Conservation (phyloP, 208 protist genomes). For the Herpetomonas samuelpessoai region DNA sequence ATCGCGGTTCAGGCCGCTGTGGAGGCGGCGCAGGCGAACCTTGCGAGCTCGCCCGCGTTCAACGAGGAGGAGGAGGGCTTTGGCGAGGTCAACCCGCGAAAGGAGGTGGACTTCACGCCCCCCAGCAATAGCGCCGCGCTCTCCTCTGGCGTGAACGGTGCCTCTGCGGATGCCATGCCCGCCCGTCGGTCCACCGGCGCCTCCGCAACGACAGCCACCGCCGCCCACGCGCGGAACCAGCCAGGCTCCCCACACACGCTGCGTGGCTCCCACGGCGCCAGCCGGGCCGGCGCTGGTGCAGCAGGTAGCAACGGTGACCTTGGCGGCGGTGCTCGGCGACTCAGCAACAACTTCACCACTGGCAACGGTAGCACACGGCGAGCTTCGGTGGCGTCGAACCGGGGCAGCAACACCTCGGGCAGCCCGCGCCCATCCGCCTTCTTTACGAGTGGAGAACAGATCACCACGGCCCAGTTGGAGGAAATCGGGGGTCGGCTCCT, state of each 20-base stretch:
- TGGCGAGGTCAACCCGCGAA: conserved; percentile 34
- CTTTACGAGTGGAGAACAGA: not conserved
- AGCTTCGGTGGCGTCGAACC: not conserved
- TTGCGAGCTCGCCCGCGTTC: conserved; percentile 21
- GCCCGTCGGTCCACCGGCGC: not conserved
- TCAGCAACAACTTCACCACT: not conserved
- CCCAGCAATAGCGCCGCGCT: too few species aligned
- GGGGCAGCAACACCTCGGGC: not conserved
- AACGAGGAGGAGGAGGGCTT: conserved; percentile 32
- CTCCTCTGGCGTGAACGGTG: too few species aligned
- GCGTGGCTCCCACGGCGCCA: not conserved
- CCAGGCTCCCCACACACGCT: not conserved
- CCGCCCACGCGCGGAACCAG: not conserved
- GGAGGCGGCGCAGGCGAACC: conserved; percentile 28
- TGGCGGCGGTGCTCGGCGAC: too few species aligned
- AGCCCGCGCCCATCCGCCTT: not conserved
- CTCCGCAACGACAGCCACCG: not conserved
- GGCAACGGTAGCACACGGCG: not conserved
- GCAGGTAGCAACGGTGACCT: not conserved
- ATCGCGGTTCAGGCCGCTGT: conserved; percentile 27
- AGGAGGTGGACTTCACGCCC: conserved; percentile 64
- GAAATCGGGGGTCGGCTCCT: conserved; percentile 4
- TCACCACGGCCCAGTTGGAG: not conserved
- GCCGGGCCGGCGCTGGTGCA: too few species aligned
- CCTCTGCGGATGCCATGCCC: not conserved